Percentiles rank a stretch among this genome's conserved stretches.
phyloP scores from a whole-genome alignment of 2,329 filamentous ascomycete genomes.

The Hirsutella thompsonii region DNA sequence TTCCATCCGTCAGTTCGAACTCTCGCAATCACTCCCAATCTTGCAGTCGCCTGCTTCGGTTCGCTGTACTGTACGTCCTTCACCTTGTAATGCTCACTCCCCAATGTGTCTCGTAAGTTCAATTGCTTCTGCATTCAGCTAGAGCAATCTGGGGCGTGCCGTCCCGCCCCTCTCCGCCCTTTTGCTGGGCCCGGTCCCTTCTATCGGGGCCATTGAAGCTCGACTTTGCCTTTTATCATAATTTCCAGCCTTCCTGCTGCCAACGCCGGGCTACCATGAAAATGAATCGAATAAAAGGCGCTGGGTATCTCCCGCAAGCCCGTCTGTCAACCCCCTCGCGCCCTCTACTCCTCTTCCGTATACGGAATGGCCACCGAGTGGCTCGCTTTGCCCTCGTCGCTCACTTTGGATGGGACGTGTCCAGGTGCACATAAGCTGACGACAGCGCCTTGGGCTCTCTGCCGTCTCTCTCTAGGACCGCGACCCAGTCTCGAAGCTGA shows the following conservation, averaged over 20 bases:
- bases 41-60: too few species aligned
- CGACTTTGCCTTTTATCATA: neutral
- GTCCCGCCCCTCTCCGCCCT: neutral
- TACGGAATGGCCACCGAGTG: too few species aligned
- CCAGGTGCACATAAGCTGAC: constrained; percentile 39
- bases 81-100: too few species aligned
- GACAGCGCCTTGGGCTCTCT: constrained; percentile 51
- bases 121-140: too few species aligned
- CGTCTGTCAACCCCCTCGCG: constrained; percentile 3
- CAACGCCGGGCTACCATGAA: constrained; percentile 9
- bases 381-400: neutral
- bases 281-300: constrained; percentile 10
- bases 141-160: neutral
- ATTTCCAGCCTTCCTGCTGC: constrained; percentile 1
- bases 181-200: neutral
- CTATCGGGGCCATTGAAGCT: neutral
- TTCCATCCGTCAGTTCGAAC: too few species aligned
- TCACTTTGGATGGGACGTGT: constrained; percentile 32
- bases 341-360: neutral
- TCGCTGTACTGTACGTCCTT: too few species aligned
- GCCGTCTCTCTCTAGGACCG: constrained; percentile 68
- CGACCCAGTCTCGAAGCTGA: constrained; percentile 72
- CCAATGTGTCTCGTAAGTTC: too few species aligned
- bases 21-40: too few species aligned
- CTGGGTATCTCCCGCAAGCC: constrained; percentile 16